Evolutionary conservation across 208 protist genomes (phyloP).

Genomic region (Eutreptiella sp.): DNA sequence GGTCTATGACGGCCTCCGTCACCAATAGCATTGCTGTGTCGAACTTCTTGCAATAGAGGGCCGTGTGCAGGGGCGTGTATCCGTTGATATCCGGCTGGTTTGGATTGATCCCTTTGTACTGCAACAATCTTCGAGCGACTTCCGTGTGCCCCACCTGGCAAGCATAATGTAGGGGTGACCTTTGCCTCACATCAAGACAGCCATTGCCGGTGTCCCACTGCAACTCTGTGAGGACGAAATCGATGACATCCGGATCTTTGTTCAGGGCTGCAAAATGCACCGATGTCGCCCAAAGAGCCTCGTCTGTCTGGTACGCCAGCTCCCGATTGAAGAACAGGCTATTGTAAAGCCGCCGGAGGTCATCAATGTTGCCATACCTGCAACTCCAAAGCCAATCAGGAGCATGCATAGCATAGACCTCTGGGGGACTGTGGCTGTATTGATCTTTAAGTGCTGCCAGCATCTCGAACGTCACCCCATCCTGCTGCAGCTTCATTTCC

Average conservation of each 20-base stretch:
- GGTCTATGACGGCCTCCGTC: neutral
- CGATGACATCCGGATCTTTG: constrained; percentile 43
- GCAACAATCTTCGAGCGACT: constrained; percentile 12
- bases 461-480: constrained; percentile 14
- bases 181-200: neutral
- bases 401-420: too few species aligned
- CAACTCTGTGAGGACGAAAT: constrained; percentile 53
- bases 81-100: neutral
- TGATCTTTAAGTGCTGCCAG: constrained; percentile 38
- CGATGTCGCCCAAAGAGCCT: constrained; percentile 44
- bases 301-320: too few species aligned
- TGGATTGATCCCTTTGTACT: constrained; percentile 11
- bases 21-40: constrained; percentile 17
- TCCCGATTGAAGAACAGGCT: too few species aligned
- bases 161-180: neutral
- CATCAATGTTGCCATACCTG: too few species aligned
- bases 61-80: constrained; percentile 13
- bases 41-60: constrained; percentile 8
- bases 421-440: constrained; percentile 47
- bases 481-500: constrained; percentile 40
- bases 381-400: too few species aligned
- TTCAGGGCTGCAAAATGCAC: constrained; percentile 39
- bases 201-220: neutral
- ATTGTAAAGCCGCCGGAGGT: too few species aligned
- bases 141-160: neutral